Percentiles rank a stretch among this genome's conserved stretches.
Evolutionary conservation across 495 filamentous ascomycete genomes (phyloP).

Genomic region (Neurospora hispaniola): DNA sequence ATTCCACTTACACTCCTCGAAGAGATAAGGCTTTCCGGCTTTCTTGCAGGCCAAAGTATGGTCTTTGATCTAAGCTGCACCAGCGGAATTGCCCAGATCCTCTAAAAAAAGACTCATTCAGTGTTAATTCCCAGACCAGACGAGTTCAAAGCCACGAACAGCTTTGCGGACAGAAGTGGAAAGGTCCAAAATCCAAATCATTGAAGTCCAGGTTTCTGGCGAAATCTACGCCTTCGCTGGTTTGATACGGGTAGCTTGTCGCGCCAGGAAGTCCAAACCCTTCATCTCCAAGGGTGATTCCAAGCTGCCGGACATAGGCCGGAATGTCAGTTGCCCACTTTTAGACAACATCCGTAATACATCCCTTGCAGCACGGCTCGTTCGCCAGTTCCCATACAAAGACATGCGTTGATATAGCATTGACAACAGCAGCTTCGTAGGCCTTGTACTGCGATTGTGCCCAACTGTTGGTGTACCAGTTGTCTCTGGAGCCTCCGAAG

Average conservation of each 20-base stretch:
- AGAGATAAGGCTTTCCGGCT: conserved; percentile 50
- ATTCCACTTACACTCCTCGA: conserved; percentile 43
- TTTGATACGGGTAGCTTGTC: conserved; percentile 44
- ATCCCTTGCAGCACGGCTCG: conserved; percentile 57
- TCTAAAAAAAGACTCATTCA: not conserved
- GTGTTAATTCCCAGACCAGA: not conserved
- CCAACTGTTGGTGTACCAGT: conserved; percentile 46
- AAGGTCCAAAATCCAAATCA: conserved; percentile 52
- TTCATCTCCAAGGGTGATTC: conserved; percentile 62
- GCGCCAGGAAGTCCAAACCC: conserved; percentile 35
- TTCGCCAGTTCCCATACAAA: conserved; percentile 67
- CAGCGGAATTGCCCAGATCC: conserved; percentile 19
- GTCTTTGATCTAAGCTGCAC: conserved; percentile 44
- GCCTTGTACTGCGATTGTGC: conserved; percentile 50
- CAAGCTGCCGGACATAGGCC: conserved; percentile 53
- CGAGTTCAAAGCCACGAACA: conserved; percentile 16
- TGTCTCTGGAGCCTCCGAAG: conserved; percentile 40
- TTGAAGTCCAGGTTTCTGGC: conserved; percentile 39
- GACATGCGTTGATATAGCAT: conserved; percentile 45
- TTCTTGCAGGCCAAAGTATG: conserved; percentile 44
- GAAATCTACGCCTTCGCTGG: conserved; percentile 49
- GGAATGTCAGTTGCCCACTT: conserved; percentile 41
- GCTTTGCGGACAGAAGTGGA: conserved; percentile 49
- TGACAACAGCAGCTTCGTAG: conserved; percentile 54
- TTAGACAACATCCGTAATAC: conserved; percentile 47